Evolutionary conservation across 305 asterid species (phyloP).

Genomic region (Fraxinus nigra): DNA sequence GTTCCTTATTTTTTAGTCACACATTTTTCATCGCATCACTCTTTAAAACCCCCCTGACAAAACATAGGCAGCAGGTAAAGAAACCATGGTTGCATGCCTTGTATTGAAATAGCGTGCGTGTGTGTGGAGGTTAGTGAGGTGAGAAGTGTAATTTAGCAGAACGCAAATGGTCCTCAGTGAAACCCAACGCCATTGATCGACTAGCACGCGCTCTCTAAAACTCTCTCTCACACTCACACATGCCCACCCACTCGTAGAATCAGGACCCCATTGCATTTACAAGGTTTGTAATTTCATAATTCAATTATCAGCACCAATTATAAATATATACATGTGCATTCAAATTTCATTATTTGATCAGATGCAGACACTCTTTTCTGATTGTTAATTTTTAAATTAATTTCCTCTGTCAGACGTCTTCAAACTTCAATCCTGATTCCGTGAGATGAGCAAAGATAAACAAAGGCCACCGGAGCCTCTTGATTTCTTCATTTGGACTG

Average conservation of each 20-base stretch:
- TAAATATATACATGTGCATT: background rate
- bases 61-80: too few relatives aligned
- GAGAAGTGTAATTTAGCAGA: background rate
- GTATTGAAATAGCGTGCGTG: too few relatives aligned
- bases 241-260: constrained; percentile 9
- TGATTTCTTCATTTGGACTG: constrained; percentile 91
- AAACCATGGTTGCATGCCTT: too few relatives aligned
- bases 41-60: too few relatives aligned
- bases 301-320: constrained; percentile 33
- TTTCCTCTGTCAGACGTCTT: constrained; percentile 5
- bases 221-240: background rate
- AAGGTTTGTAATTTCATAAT: constrained; percentile 26
- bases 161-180: background rate
- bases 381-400: background rate
- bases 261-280: constrained; percentile 31
- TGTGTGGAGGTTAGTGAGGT: background rate
- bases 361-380: constrained; percentile 23
- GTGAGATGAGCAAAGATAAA: constrained; percentile 58
- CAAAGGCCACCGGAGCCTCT: constrained; percentile 84
- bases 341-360: constrained; percentile 28
- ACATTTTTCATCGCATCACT: too few relatives aligned
- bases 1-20: too few relatives aligned
- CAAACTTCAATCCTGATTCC: constrained; percentile 2
- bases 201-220: background rate
- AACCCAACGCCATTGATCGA: background rate